Percentiles rank a stretch among this genome's conserved stretches.
These are phyloP conservation scores for Styphnolobium japonicum DNA, from an alignment of 306 rosid genomes.

Conservation along the genomic window DNA sequence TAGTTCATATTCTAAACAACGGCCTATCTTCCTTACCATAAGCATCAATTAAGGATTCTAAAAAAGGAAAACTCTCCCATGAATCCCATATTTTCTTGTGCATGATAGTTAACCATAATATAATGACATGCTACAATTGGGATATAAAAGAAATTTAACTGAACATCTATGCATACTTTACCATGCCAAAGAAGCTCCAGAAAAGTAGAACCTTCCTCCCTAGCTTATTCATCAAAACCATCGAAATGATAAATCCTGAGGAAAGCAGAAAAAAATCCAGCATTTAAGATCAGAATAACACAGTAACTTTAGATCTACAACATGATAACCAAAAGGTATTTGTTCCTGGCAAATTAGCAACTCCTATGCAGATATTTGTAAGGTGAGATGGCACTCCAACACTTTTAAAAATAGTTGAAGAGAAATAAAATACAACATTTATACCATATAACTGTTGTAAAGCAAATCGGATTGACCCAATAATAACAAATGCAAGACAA, in stretches of 20 bases:
- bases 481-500: too few species aligned
- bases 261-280: too few species aligned
- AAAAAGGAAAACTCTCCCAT: neutral
- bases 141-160: neutral
- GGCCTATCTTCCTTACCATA: neutral
- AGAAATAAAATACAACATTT: too few species aligned
- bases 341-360: slow-evolving; percentile 59
- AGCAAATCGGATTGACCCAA: too few species aligned
- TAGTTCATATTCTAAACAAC: neutral
- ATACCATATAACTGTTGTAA: too few species aligned
- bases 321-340: neutral
- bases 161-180: slow-evolving; percentile 17
- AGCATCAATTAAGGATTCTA: too few species aligned
- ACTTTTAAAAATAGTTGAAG: too few species aligned
- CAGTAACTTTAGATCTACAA: neutral
- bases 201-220: slow-evolving; percentile 66
- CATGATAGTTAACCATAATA: neutral
- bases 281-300: slow-evolving; percentile 18
- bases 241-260: slow-evolving; percentile 58
- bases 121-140: neutral
- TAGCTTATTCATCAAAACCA: slow-evolving; percentile 64
- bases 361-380: slow-evolving; percentile 64
- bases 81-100: neutral
- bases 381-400: slow-evolving; percentile 65
- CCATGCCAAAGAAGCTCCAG: slow-evolving; percentile 78